Percentiles rank a stretch among this genome's conserved stretches.
These are phyloP conservation scores for Plantago ovata DNA, from an alignment of 257 asterid genomes.

Conservation along the genomic window DNA sequence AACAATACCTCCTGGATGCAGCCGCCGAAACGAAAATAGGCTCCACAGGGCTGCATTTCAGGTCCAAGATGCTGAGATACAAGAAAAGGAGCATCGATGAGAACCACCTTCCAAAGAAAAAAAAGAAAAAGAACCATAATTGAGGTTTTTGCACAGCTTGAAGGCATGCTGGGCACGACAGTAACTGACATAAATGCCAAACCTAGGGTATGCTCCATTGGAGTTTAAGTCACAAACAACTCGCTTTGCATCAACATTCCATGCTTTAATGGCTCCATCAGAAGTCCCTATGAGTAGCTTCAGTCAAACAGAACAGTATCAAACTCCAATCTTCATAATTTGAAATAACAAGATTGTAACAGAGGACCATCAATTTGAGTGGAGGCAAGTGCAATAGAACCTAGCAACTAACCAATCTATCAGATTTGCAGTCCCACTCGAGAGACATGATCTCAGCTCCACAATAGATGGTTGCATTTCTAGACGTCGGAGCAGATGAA, in stretches of 20 bases:
- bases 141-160: conserved; percentile 19
- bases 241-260: conserved; percentile 96
- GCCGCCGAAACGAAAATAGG: conserved; percentile 98
- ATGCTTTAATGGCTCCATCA: conserved; percentile 95
- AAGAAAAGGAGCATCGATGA: too few relatives aligned
- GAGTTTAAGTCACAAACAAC: conserved; percentile 91
- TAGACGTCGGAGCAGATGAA: conserved; percentile 69
- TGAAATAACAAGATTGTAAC: conserved; percentile 11
- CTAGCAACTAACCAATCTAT: conserved; percentile 71
- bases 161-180: not conserved
- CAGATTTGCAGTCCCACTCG: conserved; percentile 98
- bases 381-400: conserved; percentile 6
- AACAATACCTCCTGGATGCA: conserved; percentile 73
- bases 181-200: conserved; percentile 11
- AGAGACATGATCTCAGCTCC: conserved; percentile 97
- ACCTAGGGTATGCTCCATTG: conserved; percentile 82
- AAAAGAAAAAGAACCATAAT: conserved; percentile 2
- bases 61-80: conserved; percentile 75
- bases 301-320: conserved; percentile 38
- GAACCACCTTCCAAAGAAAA: too few relatives aligned
- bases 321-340: conserved; percentile 29
- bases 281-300: conserved; percentile 99
- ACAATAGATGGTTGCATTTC: conserved; percentile 96
- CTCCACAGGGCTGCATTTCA: conserved; percentile 98
- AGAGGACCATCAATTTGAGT: conserved; percentile 15